These are phyloP conservation scores for Yarrowia osloensis DNA, from an alignment of 805 yeast species.

Conservation along the genomic window DNA sequence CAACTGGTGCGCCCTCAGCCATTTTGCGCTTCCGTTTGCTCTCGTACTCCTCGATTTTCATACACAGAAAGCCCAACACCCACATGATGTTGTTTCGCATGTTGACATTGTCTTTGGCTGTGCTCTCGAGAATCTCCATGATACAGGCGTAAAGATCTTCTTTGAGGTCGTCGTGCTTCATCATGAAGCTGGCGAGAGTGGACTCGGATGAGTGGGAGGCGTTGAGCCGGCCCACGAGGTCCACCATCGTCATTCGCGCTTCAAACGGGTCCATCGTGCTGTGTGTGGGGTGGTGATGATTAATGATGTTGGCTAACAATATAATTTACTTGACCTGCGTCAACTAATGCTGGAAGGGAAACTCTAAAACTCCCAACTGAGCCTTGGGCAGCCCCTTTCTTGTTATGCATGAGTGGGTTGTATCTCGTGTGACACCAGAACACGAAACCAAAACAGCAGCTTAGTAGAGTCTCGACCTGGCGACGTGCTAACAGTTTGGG, in stretches of 20 bases:
- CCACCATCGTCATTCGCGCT: constrained; percentile 73
- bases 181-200: constrained; percentile 37
- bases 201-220: constrained; percentile 52
- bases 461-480: not conserved
- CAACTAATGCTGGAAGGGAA: constrained; percentile 2
- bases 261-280: constrained; percentile 81
- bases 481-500: not conserved
- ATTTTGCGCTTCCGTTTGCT: not conserved
- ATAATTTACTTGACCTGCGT: not conserved
- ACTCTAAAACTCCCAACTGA: constrained; percentile 12
- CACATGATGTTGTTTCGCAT: constrained; percentile 66
- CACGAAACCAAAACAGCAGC: not conserved
- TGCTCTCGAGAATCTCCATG: constrained; percentile 55
- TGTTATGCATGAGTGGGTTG: too few relatives aligned
- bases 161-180: constrained; percentile 52
- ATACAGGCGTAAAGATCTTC: constrained; percentile 72
- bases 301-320: not conserved
- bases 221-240: constrained; percentile 61
- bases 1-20: not conserved
- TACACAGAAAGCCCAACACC: constrained; percentile 63
- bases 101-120: constrained; percentile 43
- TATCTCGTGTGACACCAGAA: not conserved
- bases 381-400: not conserved
- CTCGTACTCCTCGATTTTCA: constrained; percentile 26
- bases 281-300: not conserved